phyloP scores from a whole-genome alignment of 2,329 filamentous ascomycete genomes.

The Davidsoniella neocaledoniae region DNA sequence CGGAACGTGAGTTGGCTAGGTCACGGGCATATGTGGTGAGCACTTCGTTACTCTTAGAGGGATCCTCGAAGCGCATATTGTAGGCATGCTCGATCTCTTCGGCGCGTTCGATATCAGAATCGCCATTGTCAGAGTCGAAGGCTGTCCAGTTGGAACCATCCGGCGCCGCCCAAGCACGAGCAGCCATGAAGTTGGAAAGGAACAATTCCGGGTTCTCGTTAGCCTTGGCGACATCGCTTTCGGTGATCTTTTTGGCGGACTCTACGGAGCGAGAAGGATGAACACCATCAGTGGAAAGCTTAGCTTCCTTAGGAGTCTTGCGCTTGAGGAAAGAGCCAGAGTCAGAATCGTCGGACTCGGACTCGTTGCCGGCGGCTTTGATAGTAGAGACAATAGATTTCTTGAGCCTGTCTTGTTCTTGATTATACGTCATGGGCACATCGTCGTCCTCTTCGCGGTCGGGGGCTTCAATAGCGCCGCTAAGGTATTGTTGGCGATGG shows the following conservation, averaged over 20 bases:
- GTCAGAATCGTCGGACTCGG: constrained; percentile 28
- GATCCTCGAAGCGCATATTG: constrained; percentile 91
- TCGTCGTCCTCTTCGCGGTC: constrained; percentile 21
- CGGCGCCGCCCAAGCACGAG: constrained; percentile 71
- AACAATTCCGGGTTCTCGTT: constrained; percentile 84
- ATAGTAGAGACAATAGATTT: constrained; percentile 64
- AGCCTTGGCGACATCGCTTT: constrained; percentile 54
- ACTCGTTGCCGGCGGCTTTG: constrained; percentile 35
- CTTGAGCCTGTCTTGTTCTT: constrained; percentile 78
- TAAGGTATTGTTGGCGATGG: constrained; percentile 75
- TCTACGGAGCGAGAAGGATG: constrained; percentile 37
- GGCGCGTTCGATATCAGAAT: constrained; percentile 55
- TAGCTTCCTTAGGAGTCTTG: constrained; percentile 12
- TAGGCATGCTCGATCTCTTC: constrained; percentile 87
- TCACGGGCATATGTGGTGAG: constrained; percentile 82
- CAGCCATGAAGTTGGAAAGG: constrained; percentile 88
- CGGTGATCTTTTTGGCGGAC: constrained; percentile 31
- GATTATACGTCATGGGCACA: constrained; percentile 53
- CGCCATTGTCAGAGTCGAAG: constrained; percentile 86
- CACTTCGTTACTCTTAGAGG: constrained; percentile 71
- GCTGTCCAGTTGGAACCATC: constrained; percentile 54
- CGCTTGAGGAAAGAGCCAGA: constrained; percentile 17
- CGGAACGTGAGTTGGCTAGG: constrained; percentile 62
- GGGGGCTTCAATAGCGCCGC: constrained; percentile 37
- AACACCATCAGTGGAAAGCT: constrained; percentile 22